These are phyloP conservation scores for Trichosporon sp. DNA, from an alignment of 1,284 basidiomycete genomes.

Conservation along the genomic window DNA sequence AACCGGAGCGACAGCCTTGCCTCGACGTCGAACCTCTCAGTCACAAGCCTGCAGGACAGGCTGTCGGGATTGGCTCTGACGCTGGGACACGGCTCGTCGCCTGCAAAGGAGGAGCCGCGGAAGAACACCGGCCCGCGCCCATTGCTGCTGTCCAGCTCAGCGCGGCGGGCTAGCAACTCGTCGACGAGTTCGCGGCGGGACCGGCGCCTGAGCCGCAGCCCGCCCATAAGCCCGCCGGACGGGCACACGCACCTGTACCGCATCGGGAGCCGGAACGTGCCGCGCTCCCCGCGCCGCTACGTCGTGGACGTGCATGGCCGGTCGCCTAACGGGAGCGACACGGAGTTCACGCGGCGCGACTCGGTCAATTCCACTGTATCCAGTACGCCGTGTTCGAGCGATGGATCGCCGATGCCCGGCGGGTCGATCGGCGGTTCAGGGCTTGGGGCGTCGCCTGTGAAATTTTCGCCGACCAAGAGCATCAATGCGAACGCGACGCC, in stretches of 20 bases:
- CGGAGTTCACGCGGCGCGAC: not conserved
- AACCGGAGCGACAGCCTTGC: constrained; percentile 17
- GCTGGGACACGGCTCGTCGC: constrained; percentile 1
- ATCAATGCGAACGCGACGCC: not conserved
- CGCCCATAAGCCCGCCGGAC: constrained; percentile 8
- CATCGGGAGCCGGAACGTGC: constrained; percentile 13
- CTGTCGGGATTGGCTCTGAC: constrained; percentile 15
- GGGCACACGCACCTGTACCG: constrained; percentile 20
- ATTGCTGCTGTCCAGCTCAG: constrained; percentile 24
- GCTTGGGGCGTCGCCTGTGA: not conserved
- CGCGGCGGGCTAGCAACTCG: constrained; percentile 21
- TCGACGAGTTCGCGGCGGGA: not conserved
- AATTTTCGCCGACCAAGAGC: not conserved
- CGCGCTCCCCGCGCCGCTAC: not conserved
- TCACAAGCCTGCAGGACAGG: constrained; percentile 24
- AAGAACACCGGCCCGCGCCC: constrained; percentile 22
- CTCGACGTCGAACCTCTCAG: constrained; percentile 18
- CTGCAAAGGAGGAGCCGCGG: constrained; percentile 2
- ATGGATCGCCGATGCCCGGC: not conserved
- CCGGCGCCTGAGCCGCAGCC: not conserved
- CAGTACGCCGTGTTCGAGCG: constrained; percentile 12
- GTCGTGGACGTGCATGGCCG: constrained; percentile 3
- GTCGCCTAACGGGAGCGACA: not conserved
- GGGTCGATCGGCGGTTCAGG: not conserved
- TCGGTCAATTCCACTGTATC: not conserved